Conservation (phyloP, 345 rosid species). For the Aethionema arabicum region DNA sequence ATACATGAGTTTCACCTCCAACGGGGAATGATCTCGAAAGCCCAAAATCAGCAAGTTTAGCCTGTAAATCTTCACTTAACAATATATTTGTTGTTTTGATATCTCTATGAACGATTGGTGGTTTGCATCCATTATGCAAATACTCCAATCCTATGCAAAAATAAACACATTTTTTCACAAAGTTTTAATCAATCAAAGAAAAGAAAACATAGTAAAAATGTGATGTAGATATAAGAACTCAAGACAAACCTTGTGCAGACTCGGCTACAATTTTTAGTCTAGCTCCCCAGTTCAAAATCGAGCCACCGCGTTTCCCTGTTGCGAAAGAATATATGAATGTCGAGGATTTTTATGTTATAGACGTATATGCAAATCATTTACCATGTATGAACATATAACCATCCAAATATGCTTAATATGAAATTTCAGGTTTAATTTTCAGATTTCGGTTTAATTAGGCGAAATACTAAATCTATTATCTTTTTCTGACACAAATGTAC, state of each 20-base stretch:
- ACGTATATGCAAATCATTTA: no score
- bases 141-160: constrained; percentile 15
- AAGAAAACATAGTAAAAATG: not conserved
- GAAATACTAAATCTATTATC: no score
- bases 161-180: no score
- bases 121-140: constrained; percentile 23
- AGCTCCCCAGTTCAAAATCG: constrained; percentile 36
- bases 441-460: no score
- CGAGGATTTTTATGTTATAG: no score
- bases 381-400: no score
- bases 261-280: constrained; percentile 42
- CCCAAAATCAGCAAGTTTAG: constrained; percentile 38
- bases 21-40: constrained; percentile 19
- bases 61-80: constrained; percentile 40
- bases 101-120: constrained; percentile 26
- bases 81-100: constrained; percentile 36
- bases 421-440: no score
- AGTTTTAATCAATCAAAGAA: not conserved
- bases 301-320: not conserved
- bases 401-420: no score
- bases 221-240: not conserved
- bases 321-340: not conserved
- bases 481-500: no score
- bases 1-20: constrained; percentile 17
- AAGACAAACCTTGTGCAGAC: constrained; percentile 41